Evolutionary conservation across 2,329 filamentous ascomycete genomes (phyloP).

Genomic region (Coniochaeta sp.): DNA sequence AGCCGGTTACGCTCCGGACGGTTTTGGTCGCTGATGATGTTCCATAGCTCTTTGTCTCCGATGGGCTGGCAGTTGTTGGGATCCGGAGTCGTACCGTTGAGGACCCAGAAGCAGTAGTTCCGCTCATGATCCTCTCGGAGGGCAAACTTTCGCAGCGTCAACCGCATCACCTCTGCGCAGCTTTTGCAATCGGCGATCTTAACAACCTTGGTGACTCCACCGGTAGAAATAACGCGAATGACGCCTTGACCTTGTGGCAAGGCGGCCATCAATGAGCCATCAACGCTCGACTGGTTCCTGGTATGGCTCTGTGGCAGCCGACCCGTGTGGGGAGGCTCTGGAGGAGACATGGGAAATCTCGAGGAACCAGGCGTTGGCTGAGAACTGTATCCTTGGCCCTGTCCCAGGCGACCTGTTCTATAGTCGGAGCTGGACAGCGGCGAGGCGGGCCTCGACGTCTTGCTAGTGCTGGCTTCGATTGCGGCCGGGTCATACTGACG

Average conservation of each 20-base stretch:
- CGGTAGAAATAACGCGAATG: slow-evolving; percentile 88
- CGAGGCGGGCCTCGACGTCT: slow-evolving; percentile 63
- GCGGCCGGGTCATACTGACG: slow-evolving; percentile 46
- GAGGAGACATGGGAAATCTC: slow-evolving; percentile 52
- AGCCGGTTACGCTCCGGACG: slow-evolving; percentile 83
- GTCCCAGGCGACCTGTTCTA: slow-evolving; percentile 15
- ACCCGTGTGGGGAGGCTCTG: slow-evolving; percentile 52
- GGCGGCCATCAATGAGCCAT: slow-evolving; percentile 78
- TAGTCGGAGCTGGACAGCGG: slow-evolving; percentile 51
- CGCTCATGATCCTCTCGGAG: slow-evolving; percentile 85
- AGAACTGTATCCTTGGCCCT: slow-evolving; percentile 13
- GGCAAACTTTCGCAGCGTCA: slow-evolving; percentile 80
- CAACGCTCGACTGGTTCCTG: slow-evolving; percentile 75
- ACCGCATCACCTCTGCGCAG: slow-evolving; percentile 85
- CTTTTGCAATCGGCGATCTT: slow-evolving; percentile 88
- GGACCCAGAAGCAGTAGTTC: slow-evolving; percentile 94
- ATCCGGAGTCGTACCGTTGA: slow-evolving; percentile 78
- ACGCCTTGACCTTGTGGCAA: slow-evolving; percentile 80
- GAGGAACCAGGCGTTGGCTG: slow-evolving; percentile 34
- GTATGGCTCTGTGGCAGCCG: slow-evolving; percentile 61
- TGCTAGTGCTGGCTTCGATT: slow-evolving; percentile 31
- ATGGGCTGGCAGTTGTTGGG: slow-evolving; percentile 74
- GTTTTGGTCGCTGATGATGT: slow-evolving; percentile 80
- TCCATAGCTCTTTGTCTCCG: slow-evolving; percentile 80
- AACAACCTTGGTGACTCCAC: slow-evolving; percentile 85